Conservation (phyloP, 371 early-diverging fungal species). For the Circinella umbellata region DNA sequence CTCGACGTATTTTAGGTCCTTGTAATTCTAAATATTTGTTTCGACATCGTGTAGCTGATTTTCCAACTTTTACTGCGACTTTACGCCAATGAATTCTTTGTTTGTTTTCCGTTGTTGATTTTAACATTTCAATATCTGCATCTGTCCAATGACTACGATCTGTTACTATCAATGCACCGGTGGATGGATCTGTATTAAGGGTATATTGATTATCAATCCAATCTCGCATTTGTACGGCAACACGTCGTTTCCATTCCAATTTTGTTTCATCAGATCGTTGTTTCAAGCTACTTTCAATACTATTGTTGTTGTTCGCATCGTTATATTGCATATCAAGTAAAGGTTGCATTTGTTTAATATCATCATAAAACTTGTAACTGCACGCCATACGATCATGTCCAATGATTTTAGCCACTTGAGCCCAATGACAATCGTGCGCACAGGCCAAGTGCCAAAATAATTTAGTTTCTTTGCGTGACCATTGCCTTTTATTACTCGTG, state of each 20-base stretch:
- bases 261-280: conserved; percentile 21
- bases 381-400: conserved; percentile 31
- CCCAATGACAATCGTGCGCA: conserved; percentile 25
- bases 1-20: background rate
- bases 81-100: conserved; percentile 24
- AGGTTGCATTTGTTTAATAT: conserved; percentile 16
- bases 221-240: conserved; percentile 26
- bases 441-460: conserved; percentile 37
- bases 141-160: conserved; percentile 22
- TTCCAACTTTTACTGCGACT: conserved; percentile 22
- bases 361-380: conserved; percentile 24
- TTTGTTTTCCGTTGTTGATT: conserved; percentile 5
- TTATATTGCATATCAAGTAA: conserved; percentile 21
- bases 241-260: conserved; percentile 25
- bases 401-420: conserved; percentile 20
- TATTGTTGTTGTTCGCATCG: no score
- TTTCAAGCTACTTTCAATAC: background rate
- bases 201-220: conserved; percentile 19
- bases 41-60: conserved; percentile 28
- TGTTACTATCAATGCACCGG: conserved; percentile 6
- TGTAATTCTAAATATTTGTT: conserved; percentile 15
- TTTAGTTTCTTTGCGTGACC: conserved; percentile 32
- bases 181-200: background rate
- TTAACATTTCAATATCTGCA: conserved; percentile 18
- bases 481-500: conserved; percentile 3